A percentile compares a stretch with the other conserved stretches of the same genome.
phyloP scores from a whole-genome alignment of 768 basidiomycete genomes.

The Grammothele lineata region DNA sequence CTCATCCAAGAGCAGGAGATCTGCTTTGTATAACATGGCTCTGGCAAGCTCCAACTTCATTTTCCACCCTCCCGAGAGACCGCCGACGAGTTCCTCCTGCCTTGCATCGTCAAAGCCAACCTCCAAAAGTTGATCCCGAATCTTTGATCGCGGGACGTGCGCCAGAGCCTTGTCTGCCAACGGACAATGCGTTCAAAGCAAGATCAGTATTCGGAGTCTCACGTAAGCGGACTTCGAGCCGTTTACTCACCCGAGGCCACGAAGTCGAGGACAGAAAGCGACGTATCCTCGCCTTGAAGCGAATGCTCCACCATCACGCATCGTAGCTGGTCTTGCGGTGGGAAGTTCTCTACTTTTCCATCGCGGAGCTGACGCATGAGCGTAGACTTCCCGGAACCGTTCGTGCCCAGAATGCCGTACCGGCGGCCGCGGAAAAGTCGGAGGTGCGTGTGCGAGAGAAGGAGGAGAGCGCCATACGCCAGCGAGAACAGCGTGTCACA shows the following conservation, averaged over 20 bases:
- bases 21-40: conserved; percentile 95
- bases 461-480: conserved; percentile 90
- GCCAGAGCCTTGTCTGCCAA: conserved; percentile 63
- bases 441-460: conserved; percentile 91
- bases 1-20: conserved; percentile 82
- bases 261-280: conserved; percentile 81
- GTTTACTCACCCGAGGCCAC: conserved; percentile 66
- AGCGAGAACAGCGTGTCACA: conserved; percentile 94
- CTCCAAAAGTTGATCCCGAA: conserved; percentile 73
- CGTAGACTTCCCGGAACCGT: conserved; percentile 94
- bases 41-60: conserved; percentile 97
- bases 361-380: conserved; percentile 94
- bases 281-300: conserved; percentile 88
- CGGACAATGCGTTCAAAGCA: too few species aligned
- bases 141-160: conserved; percentile 59
- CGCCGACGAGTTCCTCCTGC: conserved; percentile 82
- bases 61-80: conserved; percentile 97
- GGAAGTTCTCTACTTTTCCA: conserved; percentile 96
- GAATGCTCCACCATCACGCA: conserved; percentile 98
- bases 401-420: conserved; percentile 95
- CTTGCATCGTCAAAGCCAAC: conserved; percentile 90
- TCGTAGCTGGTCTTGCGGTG: conserved; percentile 78
- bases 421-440: conserved; percentile 86
- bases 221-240: too few species aligned
- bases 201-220: too few species aligned